Conservation (phyloP, 345 rosid species). For the Dovyalis caffra region DNA sequence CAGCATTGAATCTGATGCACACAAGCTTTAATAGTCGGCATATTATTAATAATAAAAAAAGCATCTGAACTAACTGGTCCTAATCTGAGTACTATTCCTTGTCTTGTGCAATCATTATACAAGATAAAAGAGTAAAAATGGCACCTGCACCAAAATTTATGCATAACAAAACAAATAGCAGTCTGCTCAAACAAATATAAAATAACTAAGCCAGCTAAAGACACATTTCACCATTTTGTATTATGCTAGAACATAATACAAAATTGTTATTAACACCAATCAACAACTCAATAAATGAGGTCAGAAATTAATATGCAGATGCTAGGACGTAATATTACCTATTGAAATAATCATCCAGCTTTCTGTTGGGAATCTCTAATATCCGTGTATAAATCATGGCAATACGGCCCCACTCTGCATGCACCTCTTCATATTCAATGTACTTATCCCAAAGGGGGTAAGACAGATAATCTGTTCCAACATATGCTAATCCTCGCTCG, state of each 20-base stretch:
- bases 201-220: background rate
- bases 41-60: background rate
- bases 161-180: background rate
- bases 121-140: background rate
- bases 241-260: too few species aligned
- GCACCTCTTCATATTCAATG: conserved; percentile 91
- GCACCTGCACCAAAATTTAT: background rate
- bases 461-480: conserved; percentile 86
- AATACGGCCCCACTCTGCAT: conserved; percentile 76
- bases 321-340: conserved; percentile 39
- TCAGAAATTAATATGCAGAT: background rate
- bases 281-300: background rate
- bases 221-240: background rate
- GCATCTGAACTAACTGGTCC: background rate
- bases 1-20: background rate
- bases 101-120: background rate
- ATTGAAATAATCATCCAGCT: conserved; percentile 71
- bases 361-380: conserved; percentile 80
- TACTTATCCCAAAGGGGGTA: conserved; percentile 90
- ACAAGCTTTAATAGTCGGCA: background rate
- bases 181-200: background rate
- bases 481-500: conserved; percentile 85
- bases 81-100: background rate
- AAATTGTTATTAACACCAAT: background rate
- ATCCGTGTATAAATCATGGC: conserved; percentile 78